These are phyloP conservation scores for Verticillium nubilum DNA, from an alignment of 2,329 filamentous ascomycete genomes.

Conservation along the genomic window DNA sequence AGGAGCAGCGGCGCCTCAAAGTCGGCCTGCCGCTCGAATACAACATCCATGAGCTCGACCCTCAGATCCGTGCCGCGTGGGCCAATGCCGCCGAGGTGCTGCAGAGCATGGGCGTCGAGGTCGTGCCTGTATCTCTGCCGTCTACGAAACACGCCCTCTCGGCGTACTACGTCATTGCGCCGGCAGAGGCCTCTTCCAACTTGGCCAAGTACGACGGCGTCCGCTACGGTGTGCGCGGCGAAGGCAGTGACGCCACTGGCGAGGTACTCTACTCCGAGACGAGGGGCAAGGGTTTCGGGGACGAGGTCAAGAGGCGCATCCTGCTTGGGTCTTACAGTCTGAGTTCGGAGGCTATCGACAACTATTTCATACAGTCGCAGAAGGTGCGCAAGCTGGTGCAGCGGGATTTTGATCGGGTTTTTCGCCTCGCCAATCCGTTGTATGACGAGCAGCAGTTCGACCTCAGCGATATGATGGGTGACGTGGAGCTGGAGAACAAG, in stretches of 20 bases:
- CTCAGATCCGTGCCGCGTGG: slow-evolving; percentile 67
- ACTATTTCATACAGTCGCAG: slow-evolving; percentile 95
- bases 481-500: slow-evolving; percentile 47
- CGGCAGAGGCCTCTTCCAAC: slow-evolving; percentile 93
- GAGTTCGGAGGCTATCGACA: slow-evolving; percentile 86
- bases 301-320: slow-evolving; percentile 81
- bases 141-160: slow-evolving; percentile 80
- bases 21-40: slow-evolving; percentile 69
- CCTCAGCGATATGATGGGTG: slow-evolving; percentile 54
- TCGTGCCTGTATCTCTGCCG: slow-evolving; percentile 76
- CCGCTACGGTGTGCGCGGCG: slow-evolving; percentile 68
- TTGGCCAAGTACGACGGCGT: slow-evolving; percentile 95
- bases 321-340: slow-evolving; percentile 85
- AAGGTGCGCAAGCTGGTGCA: slow-evolving; percentile 79
- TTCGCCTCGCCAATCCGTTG: slow-evolving; percentile 65
- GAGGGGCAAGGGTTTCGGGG: slow-evolving; percentile 69
- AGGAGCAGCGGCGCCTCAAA: slow-evolving; percentile 25
- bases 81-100: slow-evolving; percentile 53
- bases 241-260: slow-evolving; percentile 46
- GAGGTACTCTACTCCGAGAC: slow-evolving; percentile 72
- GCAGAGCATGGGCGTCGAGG: slow-evolving; percentile 57
- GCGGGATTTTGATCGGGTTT: slow-evolving; percentile 78
- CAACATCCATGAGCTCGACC: slow-evolving; percentile 76
- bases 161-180: slow-evolving; percentile 92
- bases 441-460: slow-evolving; percentile 47